Evolutionary conservation across 306 rosid species (phyloP), one percentile per base, ranked within the genome.

Genomic region (Dalbergia oliveri): DNA sequence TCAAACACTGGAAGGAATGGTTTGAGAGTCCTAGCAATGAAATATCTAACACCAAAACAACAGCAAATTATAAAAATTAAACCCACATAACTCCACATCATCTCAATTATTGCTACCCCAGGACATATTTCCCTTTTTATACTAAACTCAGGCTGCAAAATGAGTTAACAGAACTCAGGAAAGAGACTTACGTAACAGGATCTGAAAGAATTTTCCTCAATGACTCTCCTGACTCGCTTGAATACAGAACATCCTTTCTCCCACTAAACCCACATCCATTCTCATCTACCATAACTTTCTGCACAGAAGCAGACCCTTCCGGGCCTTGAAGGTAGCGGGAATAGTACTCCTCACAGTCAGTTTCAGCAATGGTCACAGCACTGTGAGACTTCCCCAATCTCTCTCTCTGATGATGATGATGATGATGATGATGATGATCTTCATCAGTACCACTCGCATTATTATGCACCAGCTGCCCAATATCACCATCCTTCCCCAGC

Each of bases 261-360:
- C 98, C 98, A 82, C 92, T 90, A 75, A 96, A 90, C 8, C 93
- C 98, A 68, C 97, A 90, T 39, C 96, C 92, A 87, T 87, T 87
- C 23, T 90, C 99, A 70, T 79, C 89, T 59, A 53, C 82, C 84
- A 82, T 84, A 66, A 86, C 93, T 89, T 91, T 96, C 49, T 87
- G 94, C 72, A 81, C 89, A 69, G 93, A 87, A 76, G 82, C 87
- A 10, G 92, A 81, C 26, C 92, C 97, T 75, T 89, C 98, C 0
- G 81, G 16, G 34, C 91, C 92, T 73, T 90, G 95, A 86, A 93
- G 90, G 83, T 89, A 96, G 35, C 91, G 97, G 11, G 99, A 96
- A 80, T 91, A 93, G 57, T 90, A 96, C 69, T 88, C 87, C 56
- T 90, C 99, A 49, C 94, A 84, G 14, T 91, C 97, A 37, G 90